Base-by-base conservation (phyloP, 805 yeast genomes). In the Starmerella khaoyaiensis region DNA sequence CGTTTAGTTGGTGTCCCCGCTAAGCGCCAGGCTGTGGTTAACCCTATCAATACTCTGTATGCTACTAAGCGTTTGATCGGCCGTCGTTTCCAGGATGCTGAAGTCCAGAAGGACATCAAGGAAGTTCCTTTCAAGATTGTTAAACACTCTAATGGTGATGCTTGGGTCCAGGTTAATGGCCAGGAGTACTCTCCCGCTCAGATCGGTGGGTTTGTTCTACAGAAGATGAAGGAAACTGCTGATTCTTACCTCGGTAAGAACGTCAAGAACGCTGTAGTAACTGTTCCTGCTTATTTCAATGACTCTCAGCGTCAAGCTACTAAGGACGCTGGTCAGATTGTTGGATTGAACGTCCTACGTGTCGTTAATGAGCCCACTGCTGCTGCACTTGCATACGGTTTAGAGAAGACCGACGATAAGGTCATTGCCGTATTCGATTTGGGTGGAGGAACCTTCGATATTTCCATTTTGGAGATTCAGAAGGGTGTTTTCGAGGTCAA, bases 391-490 rank as follows among this genome's bases (percentile, higher is more conserved):
- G 95, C 95, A 48, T 83, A 83, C 64, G 95, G 95, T 67, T 69
- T 83, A 56, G 94, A 83, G 67, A 79, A 79, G 69, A 73, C 69
- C 58, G 79, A 76, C 56, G 76, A 71, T 52, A 77, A 76, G 65
- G 79, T 79, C 46, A 93, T 84, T 54, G 96, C 96, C 46, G 96
- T 84, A 50, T 84, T 86, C 68, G 96, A 84, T 67, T 72, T 84
- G 58, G 96, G 96, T 76, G 96, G 96, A 64, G 96, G 96, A 76
- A 84, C 96, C 56, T 84, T 84, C 62, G 96, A 84, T 79, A 79
- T 84, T 65, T 84, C 96, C 54, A 81, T 84, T 61, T 72, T 84
- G 59, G 96, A 86, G 71, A 86, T 84, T 55, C 94, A 86, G 67
- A 83, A 84, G 60, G 96, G 96, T 72, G 96, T 84, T 51, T 84